Evolutionary conservation across 305 asterid genomes (phyloP), one percentile per base, ranked within the genome.

Genomic region (Nicotiana rustica): DNA sequence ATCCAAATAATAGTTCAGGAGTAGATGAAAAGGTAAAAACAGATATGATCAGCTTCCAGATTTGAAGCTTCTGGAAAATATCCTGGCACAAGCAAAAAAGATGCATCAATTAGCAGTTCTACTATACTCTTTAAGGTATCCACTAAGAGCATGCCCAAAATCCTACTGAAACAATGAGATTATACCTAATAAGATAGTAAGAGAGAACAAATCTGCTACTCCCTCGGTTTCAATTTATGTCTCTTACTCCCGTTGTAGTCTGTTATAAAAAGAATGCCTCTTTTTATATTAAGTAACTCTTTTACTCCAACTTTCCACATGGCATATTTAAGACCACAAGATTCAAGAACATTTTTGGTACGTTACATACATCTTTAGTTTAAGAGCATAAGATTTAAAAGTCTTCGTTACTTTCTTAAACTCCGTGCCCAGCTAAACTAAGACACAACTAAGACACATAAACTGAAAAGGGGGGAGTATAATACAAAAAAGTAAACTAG

Each of bases 1-100:
- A 81, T 85, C 99, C 99, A 87, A 97, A 97, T 67, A 97, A 57
- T 61, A 97, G 94, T 86, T 97, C 99, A n/a, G 99, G 99, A 52
- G 99, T 94, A 49, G 99, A 95, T 64, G 98, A 91, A 85, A 97
- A 97, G 84, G 98, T 94, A 82, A 95, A 94, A 88, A 89, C 90
- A 10, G 99, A 95, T 55, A 90, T 91, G 82, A 97, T 83, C 87
- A 97, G 95, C 92, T 93, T 97, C 99, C 99, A 95, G 81, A 97
- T 82, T 82, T 97, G 97, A 85, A 95, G 90, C 87, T 91, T 93
- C 90, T 90, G 89, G 89, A 92, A 92, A 78, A 95, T 94, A 88
- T 97, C 99, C 99, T 97, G 98, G 77, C 89, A 91, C 38, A 83
- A 82, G 79, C 14, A 75, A 64, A 84, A 81, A 78, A 61, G 57